Evolutionary conservation across 805 yeast species (phyloP).

Genomic region (Alloascoidea africana): DNA sequence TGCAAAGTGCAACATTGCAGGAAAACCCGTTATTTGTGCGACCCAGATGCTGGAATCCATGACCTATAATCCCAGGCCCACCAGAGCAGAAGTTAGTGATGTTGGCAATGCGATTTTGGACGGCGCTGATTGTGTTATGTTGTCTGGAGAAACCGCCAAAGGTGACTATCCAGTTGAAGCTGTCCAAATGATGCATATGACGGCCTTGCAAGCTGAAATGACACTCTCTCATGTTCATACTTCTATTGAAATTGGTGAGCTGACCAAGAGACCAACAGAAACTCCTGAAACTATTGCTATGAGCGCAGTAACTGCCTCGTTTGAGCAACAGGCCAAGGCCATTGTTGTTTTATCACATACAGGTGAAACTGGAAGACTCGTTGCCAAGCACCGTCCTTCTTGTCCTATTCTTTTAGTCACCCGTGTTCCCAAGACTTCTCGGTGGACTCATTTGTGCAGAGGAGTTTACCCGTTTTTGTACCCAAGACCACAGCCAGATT

Average conservation of each 20-base stretch:
- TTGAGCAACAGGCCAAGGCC: slow-evolving; percentile 94
- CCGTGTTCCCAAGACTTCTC: slow-evolving; percentile 84
- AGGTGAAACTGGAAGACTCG: slow-evolving; percentile 90
- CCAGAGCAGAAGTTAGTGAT: slow-evolving; percentile 98
- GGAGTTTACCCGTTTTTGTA: slow-evolving; percentile 97
- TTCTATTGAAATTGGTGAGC: slow-evolving; percentile 77
- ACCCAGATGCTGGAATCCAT: slow-evolving; percentile 99
- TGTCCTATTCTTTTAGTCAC: slow-evolving; percentile 97
- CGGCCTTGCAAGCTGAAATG: slow-evolving; percentile 90
- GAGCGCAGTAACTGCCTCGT: slow-evolving; percentile 92
- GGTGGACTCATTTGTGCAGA: slow-evolving; percentile 92
- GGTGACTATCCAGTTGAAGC: slow-evolving; percentile 98
- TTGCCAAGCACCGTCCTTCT: slow-evolving; percentile 94
- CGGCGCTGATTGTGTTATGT: slow-evolving; percentile 99
- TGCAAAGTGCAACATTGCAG: slow-evolving; percentile 98
- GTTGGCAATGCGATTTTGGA: slow-evolving; percentile 98
- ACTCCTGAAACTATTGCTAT: slow-evolving; percentile 95
- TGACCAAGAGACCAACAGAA: slow-evolving; percentile 78
- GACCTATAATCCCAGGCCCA: slow-evolving; percentile 99
- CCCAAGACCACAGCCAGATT: slow-evolving; percentile 30
- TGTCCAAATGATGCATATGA: slow-evolving; percentile 97
- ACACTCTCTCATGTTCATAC: slow-evolving; percentile 76
- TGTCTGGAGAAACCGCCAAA: slow-evolving; percentile 99
- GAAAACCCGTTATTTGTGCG: slow-evolving; percentile 99
- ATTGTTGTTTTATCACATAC: slow-evolving; percentile 91